These are phyloP conservation scores for Phytophthora litchii DNA, from an alignment of 352 stramenopile genomes.

Conservation along the genomic window DNA sequence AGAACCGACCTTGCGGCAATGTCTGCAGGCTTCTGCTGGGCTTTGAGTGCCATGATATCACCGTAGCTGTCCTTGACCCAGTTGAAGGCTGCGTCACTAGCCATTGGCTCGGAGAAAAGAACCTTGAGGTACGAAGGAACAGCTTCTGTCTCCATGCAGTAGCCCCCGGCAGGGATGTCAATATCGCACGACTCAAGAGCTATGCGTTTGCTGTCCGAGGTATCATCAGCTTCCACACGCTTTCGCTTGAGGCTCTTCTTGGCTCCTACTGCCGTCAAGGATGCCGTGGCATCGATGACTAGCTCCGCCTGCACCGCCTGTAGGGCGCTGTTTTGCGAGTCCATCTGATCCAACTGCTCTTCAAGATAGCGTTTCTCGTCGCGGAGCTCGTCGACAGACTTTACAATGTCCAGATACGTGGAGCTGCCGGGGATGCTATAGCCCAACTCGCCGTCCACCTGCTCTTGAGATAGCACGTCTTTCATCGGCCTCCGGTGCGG, in stretches of 20 bases:
- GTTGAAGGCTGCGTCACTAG: conserved; percentile 44
- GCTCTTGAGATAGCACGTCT: conserved; percentile 26
- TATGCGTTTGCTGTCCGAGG: conserved; percentile 21
- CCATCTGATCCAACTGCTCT: conserved; percentile 48
- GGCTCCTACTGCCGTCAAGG: conserved; percentile 3
- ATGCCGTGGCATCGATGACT: conserved; percentile 21
- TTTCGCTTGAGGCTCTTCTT: conserved; percentile 46
- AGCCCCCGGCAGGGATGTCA: conserved; percentile 29
- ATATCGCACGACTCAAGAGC: conserved; percentile 14
- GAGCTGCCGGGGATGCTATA: conserved; percentile 32
- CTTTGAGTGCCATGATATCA: conserved; percentile 46
- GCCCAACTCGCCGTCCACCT: conserved; percentile 22
- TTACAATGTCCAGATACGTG: conserved; percentile 42
- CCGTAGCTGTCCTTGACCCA: conserved; percentile 57
- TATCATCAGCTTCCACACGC: conserved; percentile 23
- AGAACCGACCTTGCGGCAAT: conserved; percentile 15
- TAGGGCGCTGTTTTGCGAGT: conserved; percentile 50
- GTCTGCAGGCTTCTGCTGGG: conserved; percentile 29
- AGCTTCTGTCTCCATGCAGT: conserved; percentile 47
- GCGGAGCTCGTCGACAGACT: conserved; percentile 39
- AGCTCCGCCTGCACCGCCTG: conserved; percentile 48
- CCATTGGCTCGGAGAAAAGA: conserved; percentile 44
- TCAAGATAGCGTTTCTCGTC: conserved; percentile 49
- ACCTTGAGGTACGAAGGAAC: conserved; percentile 45
- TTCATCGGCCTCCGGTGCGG: conserved; percentile 27